Evolutionary conservation across 1,284 basidiomycete genomes (phyloP).

Genomic region (Ustilago curta): DNA sequence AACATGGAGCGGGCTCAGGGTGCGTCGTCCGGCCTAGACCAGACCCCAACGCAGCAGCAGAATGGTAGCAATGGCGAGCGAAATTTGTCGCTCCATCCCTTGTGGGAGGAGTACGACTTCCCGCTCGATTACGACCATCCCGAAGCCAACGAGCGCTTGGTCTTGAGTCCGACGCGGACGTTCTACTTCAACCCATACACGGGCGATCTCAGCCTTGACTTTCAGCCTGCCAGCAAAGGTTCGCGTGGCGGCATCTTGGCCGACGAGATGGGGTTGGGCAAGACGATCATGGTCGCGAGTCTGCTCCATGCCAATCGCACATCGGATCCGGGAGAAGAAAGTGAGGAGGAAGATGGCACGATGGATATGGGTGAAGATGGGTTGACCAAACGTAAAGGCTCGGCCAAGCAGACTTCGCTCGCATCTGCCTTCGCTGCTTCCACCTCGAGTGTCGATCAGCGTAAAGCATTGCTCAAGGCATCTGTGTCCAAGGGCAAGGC

Average conservation of each 20-base stretch:
- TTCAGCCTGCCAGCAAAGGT: constrained; percentile 83
- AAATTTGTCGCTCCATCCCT: constrained; percentile 79
- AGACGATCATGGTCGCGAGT: constrained; percentile 94
- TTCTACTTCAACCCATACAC: constrained; percentile 70
- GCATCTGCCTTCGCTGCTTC: constrained; percentile 56
- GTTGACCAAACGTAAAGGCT: constrained; percentile 15
- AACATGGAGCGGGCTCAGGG: constrained; percentile 75
- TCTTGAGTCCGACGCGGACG: constrained; percentile 38
- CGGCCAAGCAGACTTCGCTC: constrained; percentile 58
- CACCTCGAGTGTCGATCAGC: constrained; percentile 18
- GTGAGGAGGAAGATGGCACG: constrained; percentile 32
- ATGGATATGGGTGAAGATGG: constrained; percentile 16
- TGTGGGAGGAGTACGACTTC: constrained; percentile 86
- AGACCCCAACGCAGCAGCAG: constrained; percentile 15
- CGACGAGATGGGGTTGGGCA: constrained; percentile 88
- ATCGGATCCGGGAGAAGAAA: constrained; percentile 33
- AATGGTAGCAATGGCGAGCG: constrained; percentile 15
- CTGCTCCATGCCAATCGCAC: constrained; percentile 81
- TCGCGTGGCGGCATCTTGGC: constrained; percentile 88
- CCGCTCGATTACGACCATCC: constrained; percentile 55
- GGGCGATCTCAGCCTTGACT: constrained; percentile 90
- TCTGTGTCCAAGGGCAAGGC: constrained; percentile 67
- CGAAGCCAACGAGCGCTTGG: constrained; percentile 42
- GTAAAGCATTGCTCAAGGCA: constrained; percentile 40
- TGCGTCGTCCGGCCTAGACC: not conserved